These are phyloP conservation scores for Nothophytophthora sp. DNA, from an alignment of 352 stramenopile species.

Conservation along the genomic window DNA sequence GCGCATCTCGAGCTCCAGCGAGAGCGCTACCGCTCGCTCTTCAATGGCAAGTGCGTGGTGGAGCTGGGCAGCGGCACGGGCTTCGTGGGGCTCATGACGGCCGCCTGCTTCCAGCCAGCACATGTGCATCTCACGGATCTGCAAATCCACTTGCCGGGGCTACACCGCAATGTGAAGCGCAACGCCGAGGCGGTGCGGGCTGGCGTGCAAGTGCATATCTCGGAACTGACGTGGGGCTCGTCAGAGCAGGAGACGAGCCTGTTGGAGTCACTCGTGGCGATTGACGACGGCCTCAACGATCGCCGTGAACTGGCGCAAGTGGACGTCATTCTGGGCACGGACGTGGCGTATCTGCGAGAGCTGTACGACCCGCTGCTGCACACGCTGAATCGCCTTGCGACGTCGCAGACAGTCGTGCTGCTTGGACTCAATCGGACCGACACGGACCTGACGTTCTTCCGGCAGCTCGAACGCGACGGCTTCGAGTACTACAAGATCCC, in stretches of 20 bases:
- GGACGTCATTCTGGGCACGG: constrained; percentile 80
- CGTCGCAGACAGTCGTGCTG: constrained; percentile 50
- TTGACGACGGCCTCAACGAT: neutral
- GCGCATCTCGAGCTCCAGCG: constrained; percentile 61
- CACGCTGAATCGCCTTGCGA: constrained; percentile 53
- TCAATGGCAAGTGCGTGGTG: constrained; percentile 63
- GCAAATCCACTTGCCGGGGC: constrained; percentile 49
- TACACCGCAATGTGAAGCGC: constrained; percentile 60
- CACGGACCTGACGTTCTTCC: constrained; percentile 69
- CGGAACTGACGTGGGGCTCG: constrained; percentile 62
- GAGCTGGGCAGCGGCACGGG: constrained; percentile 82
- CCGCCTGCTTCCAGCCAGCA: constrained; percentile 57
- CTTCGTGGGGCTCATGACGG: constrained; percentile 68
- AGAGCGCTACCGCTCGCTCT: constrained; percentile 43
- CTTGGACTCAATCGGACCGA: constrained; percentile 77
- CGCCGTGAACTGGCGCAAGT: constrained; percentile 25
- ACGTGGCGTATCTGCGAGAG: constrained; percentile 77
- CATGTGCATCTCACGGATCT: constrained; percentile 74
- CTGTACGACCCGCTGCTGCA: constrained; percentile 76
- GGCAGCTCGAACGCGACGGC: constrained; percentile 58
- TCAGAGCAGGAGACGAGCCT: constrained; percentile 44
- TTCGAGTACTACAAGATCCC: constrained; percentile 87
- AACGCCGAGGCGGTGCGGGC: constrained; percentile 33
- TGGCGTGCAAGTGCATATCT: constrained; percentile 48
- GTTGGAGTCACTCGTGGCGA: constrained; percentile 30